Percentiles rank a stretch among this genome's conserved stretches.
phyloP scores from a whole-genome alignment of 2,329 filamentous ascomycete genomes.

The Sporothrix brunneoviolacea region DNA sequence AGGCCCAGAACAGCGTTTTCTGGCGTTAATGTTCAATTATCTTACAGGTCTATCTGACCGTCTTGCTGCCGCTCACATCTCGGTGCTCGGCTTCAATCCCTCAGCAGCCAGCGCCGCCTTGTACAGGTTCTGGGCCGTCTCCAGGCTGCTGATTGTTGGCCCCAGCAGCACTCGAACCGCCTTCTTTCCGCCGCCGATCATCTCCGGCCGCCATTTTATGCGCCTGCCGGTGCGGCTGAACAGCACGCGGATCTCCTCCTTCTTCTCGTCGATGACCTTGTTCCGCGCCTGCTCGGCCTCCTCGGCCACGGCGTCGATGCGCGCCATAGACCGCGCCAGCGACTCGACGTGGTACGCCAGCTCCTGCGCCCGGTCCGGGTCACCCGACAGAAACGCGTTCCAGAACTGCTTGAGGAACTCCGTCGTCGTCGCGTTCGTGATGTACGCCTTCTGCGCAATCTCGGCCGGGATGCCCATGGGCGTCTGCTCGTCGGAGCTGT shows the following conservation, averaged over 20 bases:
- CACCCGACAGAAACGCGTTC: conserved; percentile 83
- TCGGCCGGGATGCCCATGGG: conserved; percentile 51
- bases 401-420: conserved; percentile 99
- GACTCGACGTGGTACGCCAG: conserved; percentile 77
- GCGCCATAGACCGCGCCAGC: conserved; percentile 65
- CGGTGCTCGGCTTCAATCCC: conserved; percentile 18
- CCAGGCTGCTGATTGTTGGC: conserved; percentile 64
- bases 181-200: conserved; percentile 66
- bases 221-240: conserved; percentile 69
- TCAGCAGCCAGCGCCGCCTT: conserved; percentile 20
- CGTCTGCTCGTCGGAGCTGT: conserved; percentile 38
- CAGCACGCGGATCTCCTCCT: conserved; percentile 63
- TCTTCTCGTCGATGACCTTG: conserved; percentile 58
- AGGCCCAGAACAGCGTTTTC: background rate
- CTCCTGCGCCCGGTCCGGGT: conserved; percentile 72
- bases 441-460: conserved; percentile 50
- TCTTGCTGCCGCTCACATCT: conserved; percentile 1
- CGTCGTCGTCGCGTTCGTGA: conserved; percentile 84
- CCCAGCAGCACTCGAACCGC: conserved; percentile 71
- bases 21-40: background rate
- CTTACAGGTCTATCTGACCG: background rate
- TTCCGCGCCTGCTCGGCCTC: conserved; percentile 72
- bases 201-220: conserved; percentile 59
- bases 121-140: conserved; percentile 48
- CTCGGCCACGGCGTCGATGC: conserved; percentile 73